phyloP scores from a whole-genome alignment of 164 flowering plant species.

The Liriodendron chinense region DNA sequence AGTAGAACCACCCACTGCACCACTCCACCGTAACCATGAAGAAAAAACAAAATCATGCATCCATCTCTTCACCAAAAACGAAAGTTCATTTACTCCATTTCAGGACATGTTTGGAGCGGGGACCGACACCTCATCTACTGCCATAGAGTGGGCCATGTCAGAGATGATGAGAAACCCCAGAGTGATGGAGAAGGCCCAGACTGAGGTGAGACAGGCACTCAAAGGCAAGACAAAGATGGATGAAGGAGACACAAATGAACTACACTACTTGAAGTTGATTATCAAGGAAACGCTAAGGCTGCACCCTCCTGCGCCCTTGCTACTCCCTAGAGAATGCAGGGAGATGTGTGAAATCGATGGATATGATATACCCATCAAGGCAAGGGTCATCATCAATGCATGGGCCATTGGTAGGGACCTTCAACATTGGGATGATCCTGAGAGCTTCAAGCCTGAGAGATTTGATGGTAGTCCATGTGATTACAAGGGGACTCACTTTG shows the following conservation, averaged over 20 bases:
- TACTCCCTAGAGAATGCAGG: slow-evolving; percentile 32
- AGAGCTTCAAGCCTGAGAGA: slow-evolving; percentile 23
- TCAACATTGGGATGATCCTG: slow-evolving; percentile 19
- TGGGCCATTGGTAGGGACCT: slow-evolving; percentile 42
- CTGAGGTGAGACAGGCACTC: slow-evolving; percentile 22
- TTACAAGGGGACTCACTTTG: slow-evolving; percentile 23
- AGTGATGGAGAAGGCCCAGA: slow-evolving; percentile 30
- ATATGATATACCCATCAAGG: slow-evolving; percentile 28
- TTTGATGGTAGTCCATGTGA: slow-evolving; percentile 14
- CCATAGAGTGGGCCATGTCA: slow-evolving; percentile 31
- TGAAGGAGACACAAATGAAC: slow-evolving; percentile 19
- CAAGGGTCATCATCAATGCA: slow-evolving; percentile 30
- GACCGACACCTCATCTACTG: slow-evolving; percentile 26
- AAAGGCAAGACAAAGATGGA: slow-evolving; percentile 13
- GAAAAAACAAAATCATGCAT: neutral
- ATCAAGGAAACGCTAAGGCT: slow-evolving; percentile 36
- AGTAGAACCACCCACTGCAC: too few relatives aligned
- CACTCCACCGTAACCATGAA: too few relatives aligned
- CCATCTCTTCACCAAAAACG: neutral
- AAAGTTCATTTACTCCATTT: neutral
- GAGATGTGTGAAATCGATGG: slow-evolving; percentile 31
- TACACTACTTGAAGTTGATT: slow-evolving; percentile 22
- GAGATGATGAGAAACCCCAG: slow-evolving; percentile 29
- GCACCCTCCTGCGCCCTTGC: slow-evolving; percentile 36
- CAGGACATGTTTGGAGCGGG: slow-evolving; percentile 36